These are phyloP conservation scores for Chrysochromulina tobinii DNA, from an alignment of 78 protist species.

Conservation along the genomic window DNA sequence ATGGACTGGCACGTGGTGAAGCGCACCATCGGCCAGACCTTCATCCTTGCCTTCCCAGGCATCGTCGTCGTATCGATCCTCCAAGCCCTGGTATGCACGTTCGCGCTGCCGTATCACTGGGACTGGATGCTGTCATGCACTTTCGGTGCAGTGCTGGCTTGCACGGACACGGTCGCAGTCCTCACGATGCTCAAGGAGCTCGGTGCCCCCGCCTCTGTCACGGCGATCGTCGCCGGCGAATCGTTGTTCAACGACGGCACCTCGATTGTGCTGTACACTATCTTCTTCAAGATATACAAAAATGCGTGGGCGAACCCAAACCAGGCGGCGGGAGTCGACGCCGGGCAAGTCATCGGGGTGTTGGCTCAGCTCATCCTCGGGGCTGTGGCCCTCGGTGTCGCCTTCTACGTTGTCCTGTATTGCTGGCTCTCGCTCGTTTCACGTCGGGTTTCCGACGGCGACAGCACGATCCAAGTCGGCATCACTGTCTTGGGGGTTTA, in stretches of 20 bases:
- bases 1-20: slow-evolving; percentile 32
- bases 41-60: slow-evolving; percentile 57
- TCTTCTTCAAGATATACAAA: background rate
- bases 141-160: slow-evolving; percentile 50
- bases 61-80: slow-evolving; percentile 35
- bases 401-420: background rate
- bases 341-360: background rate
- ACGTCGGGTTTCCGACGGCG: background rate
- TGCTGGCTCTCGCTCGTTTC: background rate
- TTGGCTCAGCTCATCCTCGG: background rate
- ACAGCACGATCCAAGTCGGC: background rate
- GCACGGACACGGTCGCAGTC: slow-evolving; percentile 84
- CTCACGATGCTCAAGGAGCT: slow-evolving; percentile 70
- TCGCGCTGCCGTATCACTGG: slow-evolving; percentile 30
- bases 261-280: background rate
- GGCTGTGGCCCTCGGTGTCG: background rate
- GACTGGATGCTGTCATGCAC: background rate
- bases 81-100: background rate
- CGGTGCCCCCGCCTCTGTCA: slow-evolving; percentile 51
- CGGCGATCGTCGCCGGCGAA: slow-evolving; percentile 73
- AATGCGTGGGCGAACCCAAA: too few species aligned
- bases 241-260: slow-evolving; percentile 74
- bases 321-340: background rate
- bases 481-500: background rate
- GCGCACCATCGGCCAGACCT: background rate